Conservation (phyloP, 208 protist genomes). For the Acanthamoeba divionensis region DNA sequence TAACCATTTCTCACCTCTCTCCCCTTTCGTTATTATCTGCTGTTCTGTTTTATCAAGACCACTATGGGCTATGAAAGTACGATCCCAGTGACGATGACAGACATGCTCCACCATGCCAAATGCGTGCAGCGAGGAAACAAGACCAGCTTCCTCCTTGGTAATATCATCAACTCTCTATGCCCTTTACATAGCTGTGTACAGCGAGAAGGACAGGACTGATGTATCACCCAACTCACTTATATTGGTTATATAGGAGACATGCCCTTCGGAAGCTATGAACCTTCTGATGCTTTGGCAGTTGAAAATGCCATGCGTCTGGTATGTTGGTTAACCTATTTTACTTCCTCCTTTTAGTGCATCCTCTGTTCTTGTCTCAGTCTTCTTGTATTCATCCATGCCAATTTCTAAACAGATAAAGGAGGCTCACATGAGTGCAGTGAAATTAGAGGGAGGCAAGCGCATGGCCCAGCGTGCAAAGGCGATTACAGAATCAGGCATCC, state of each 20-base stretch:
- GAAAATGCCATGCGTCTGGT: slow-evolving; percentile 36
- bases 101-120: slow-evolving; percentile 52
- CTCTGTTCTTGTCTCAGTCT: too few species aligned
- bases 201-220: slow-evolving; percentile 56
- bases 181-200: not conserved
- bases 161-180: too few species aligned
- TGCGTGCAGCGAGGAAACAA: slow-evolving; percentile 32
- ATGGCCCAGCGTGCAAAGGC: slow-evolving; percentile 50
- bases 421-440: slow-evolving; percentile 76
- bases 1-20: not conserved
- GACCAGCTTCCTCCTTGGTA: slow-evolving; percentile 43
- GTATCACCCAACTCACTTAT: slow-evolving; percentile 63
- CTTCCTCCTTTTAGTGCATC: too few species aligned
- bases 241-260: slow-evolving; percentile 80
- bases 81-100: slow-evolving; percentile 77
- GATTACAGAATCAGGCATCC: slow-evolving; percentile 59
- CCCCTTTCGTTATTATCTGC: not conserved
- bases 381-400: too few species aligned
- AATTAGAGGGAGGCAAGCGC: slow-evolving; percentile 80
- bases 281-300: slow-evolving; percentile 62
- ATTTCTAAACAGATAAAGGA: too few species aligned
- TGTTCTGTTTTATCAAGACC: not conserved
- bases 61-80: slow-evolving; percentile 77
- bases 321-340: too few species aligned
- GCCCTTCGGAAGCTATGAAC: slow-evolving; percentile 83